Percentiles rank a stretch among this genome's conserved stretches.
Conservation (phyloP, 2,329 filamentous ascomycete species). For the Penicillium digitatum region DNA sequence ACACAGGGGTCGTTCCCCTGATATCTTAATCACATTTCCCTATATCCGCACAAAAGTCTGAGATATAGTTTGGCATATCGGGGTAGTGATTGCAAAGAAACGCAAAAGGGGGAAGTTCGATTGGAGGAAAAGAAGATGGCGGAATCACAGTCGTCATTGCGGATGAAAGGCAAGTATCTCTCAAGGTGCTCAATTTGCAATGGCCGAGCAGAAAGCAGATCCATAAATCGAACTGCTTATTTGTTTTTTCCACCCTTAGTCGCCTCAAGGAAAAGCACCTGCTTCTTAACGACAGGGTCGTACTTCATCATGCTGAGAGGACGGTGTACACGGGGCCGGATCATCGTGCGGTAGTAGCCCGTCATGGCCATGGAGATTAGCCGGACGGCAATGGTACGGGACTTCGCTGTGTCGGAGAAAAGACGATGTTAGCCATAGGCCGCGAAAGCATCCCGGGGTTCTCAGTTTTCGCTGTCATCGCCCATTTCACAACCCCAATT, state of each 20-base stretch:
- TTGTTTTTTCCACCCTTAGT: constrained; percentile 67
- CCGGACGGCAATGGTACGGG: constrained; percentile 86
- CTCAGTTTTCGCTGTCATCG: not conserved
- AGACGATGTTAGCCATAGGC: constrained; percentile 9
- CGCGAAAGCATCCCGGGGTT: constrained; percentile 4
- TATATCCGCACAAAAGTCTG: not conserved
- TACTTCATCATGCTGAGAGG: constrained; percentile 99
- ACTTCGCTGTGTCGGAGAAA: constrained; percentile 62
- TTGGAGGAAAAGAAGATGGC: not conserved
- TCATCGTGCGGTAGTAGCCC: constrained; percentile 90
- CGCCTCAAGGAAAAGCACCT: constrained; percentile 91
- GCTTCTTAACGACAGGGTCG: constrained; percentile 92
- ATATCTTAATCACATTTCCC: constrained; percentile 5
- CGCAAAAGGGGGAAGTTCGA: not conserved
- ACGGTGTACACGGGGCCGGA: constrained; percentile 71
- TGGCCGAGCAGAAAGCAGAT: not conserved
- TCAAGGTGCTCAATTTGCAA: not conserved
- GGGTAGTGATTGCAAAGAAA: not conserved
- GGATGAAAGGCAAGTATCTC: not conserved
- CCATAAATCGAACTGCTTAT: constrained; percentile 22
- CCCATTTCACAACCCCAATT: not conserved
- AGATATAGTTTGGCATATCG: not conserved
- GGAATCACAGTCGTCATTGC: not conserved
- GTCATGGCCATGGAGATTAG: constrained; percentile 98
- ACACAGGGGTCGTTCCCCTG: constrained; percentile 11